Percentiles rank a stretch among this genome's conserved stretches.
Evolutionary conservation across 2,329 filamentous ascomycete species (phyloP).

Genomic region (Pseudocercospora pini-densiflorae): DNA sequence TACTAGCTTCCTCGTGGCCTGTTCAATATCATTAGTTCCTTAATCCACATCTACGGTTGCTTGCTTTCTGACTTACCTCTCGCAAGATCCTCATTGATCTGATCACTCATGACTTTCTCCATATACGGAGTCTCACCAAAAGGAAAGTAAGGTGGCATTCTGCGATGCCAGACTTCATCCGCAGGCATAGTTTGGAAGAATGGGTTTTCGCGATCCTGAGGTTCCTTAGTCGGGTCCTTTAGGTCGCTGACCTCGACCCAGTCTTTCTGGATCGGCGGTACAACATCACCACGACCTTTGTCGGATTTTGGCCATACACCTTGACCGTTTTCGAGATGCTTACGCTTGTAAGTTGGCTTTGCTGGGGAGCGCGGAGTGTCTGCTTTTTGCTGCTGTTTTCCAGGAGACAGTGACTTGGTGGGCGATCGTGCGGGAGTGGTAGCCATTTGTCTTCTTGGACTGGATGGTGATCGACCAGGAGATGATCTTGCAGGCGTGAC

Average conservation of each 20-base stretch:
- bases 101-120: constrained; percentile 32
- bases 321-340: background rate
- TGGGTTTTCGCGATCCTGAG: constrained; percentile 27
- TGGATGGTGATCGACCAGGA: background rate
- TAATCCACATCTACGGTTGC: background rate
- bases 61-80: constrained; percentile 30
- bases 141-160: constrained; percentile 36
- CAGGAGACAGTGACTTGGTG: background rate
- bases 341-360: background rate
- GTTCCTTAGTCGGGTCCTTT: background rate
- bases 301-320: background rate
- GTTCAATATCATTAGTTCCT: background rate
- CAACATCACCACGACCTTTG: constrained; percentile 12
- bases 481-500: background rate
- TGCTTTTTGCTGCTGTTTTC: background rate
- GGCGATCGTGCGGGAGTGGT: background rate
- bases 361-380: background rate
- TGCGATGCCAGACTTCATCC: constrained; percentile 37
- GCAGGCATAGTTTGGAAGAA: constrained; percentile 37
- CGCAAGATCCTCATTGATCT: constrained; percentile 37
- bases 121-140: constrained; percentile 40
- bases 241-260: background rate
- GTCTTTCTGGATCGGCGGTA: constrained; percentile 23
- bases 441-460: background rate
- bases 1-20: background rate